These are phyloP conservation scores for Lipomyces sp. DNA, from an alignment of 805 yeast species.

Conservation along the genomic window DNA sequence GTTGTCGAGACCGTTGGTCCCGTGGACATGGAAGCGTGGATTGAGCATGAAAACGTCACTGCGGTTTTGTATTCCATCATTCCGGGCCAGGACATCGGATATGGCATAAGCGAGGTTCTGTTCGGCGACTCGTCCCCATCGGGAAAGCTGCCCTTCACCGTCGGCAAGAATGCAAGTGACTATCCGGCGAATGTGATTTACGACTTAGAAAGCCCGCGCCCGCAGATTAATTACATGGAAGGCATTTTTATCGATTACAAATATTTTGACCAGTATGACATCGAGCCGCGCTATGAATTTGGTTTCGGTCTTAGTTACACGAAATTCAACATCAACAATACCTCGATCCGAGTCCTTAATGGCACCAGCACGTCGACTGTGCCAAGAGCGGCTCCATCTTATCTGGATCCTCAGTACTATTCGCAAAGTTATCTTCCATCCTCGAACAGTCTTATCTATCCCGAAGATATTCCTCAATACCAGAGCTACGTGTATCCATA, in stretches of 20 bases:
- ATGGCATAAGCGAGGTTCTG: slow-evolving; percentile 54
- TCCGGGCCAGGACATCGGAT: slow-evolving; percentile 54
- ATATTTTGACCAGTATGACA: slow-evolving; percentile 54
- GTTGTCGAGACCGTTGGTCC: slow-evolving; percentile 62
- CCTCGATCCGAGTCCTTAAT: slow-evolving; percentile 44
- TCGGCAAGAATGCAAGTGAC: slow-evolving; percentile 51
- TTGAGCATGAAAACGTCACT: slow-evolving; percentile 56
- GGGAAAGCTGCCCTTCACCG: slow-evolving; percentile 61
- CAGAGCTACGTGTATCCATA: slow-evolving; percentile 33
- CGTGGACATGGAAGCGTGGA: slow-evolving; percentile 53
- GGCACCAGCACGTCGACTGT: slow-evolving; percentile 43
- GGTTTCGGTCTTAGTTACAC: slow-evolving; percentile 62
- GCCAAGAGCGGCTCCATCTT: slow-evolving; percentile 9
- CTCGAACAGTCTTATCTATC: slow-evolving; percentile 39
- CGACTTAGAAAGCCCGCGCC: slow-evolving; percentile 37
- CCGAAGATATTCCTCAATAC: slow-evolving; percentile 38
- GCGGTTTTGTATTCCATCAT: slow-evolving; percentile 57
- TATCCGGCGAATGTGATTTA: slow-evolving; percentile 43
- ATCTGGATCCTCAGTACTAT: neutral
- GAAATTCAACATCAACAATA: slow-evolving; percentile 39
- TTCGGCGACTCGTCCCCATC: slow-evolving; percentile 64
- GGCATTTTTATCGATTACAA: slow-evolving; percentile 55
- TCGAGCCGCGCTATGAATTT: slow-evolving; percentile 58
- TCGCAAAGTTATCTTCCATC: slow-evolving; percentile 30
- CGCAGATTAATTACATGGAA: slow-evolving; percentile 40